phyloP scores from a whole-genome alignment of 371 early-diverging fungal species.

The Actinomortierella wolfii region DNA sequence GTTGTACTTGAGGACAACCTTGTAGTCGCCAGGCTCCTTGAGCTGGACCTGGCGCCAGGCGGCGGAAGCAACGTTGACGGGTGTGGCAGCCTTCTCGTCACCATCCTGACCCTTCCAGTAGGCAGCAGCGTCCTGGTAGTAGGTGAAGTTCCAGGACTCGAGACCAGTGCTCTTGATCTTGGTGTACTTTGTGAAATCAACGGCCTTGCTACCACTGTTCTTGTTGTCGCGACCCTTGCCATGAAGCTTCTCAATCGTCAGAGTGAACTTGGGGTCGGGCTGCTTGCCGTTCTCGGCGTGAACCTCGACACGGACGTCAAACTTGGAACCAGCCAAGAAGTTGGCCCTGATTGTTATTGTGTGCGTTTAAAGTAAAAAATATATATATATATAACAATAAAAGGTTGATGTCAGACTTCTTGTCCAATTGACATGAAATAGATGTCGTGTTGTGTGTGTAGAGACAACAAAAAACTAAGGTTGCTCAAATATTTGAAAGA shows the following conservation, averaged over 20 bases:
- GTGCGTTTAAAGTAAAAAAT: no score
- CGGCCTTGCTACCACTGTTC: slow-evolving; percentile 29
- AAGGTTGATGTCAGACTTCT: no score
- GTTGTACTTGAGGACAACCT: slow-evolving; percentile 44
- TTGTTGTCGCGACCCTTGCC: slow-evolving; percentile 32
- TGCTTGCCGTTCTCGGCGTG: slow-evolving; percentile 57
- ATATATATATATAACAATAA: no score
- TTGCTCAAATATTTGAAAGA: no score
- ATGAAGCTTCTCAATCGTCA: slow-evolving; percentile 50
- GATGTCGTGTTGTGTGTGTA: no score
- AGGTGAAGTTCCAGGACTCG: slow-evolving; percentile 61
- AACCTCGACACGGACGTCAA: slow-evolving; percentile 64
- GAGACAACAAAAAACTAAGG: no score
- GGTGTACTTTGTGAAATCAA: slow-evolving; percentile 54
- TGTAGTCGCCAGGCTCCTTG: slow-evolving; percentile 61
- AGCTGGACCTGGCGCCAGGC: slow-evolving; percentile 63
- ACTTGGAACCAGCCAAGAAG: slow-evolving; percentile 59
- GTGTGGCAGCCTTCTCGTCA: slow-evolving; percentile 39
- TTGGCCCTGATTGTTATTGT: slow-evolving; percentile 50
- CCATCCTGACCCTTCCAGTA: slow-evolving; percentile 49
- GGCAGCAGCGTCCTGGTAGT: slow-evolving; percentile 59
- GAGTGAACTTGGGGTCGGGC: slow-evolving; percentile 51
- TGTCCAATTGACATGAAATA: no score
- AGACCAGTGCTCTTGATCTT: slow-evolving; percentile 41
- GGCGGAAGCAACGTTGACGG: slow-evolving; percentile 58